Base-by-base conservation (phyloP, 2,329 filamentous ascomycete species). In the Penicillium italicum region DNA sequence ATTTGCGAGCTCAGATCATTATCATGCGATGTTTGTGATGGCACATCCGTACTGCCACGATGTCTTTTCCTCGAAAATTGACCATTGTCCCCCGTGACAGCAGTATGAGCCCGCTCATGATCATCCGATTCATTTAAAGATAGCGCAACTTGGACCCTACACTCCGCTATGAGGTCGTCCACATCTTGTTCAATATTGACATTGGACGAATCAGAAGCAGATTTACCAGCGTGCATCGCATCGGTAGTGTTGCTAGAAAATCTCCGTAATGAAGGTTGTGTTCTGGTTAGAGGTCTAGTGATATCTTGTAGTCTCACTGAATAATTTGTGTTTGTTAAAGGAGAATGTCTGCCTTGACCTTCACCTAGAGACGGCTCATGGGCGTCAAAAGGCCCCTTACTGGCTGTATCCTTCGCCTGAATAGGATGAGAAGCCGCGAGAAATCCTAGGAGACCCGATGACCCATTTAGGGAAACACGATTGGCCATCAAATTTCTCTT, bases 41-140 rank as follows among this genome's bases (percentile, higher is more conserved):
- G 18, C 10, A n/a, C n/a, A 14, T 51, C 55, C 26, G 26, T 20
- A 24, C 49, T 59, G 24, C 47, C 50, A 31, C 53, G 61, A 6
- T 41, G 38, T 38, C 62, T 50, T 49, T 66, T 64, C 10, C 50
- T 55, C 14, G 55, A 56, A 14, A 30, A 18, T 16, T 36, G 34
- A 30, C n/a, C 40, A 12, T 37, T 34, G 14, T 37, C 28, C 10
- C 14, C 14, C 18, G n/a, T 18, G 16, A 3, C 40, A 34, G 14
- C 11, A 30, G n/a, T 34, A 1, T n/a, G 20, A 7, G 14, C 26
- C 24, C 7, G 30, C 16, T 5, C 33, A 33, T 6, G 9, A 34
- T 51, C 47, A 37, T 26, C 16, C 7, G n/a, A 10, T 4, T 36
- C 20, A 37, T 4, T 28, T 38, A 26, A 9, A 34, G 40, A 20